Percentiles rank a stretch among this genome's conserved stretches.
These are phyloP conservation scores for Furcasterigmium sp. DNA, from an alignment of 2,329 filamentous ascomycete genomes.

Conservation along the genomic window DNA sequence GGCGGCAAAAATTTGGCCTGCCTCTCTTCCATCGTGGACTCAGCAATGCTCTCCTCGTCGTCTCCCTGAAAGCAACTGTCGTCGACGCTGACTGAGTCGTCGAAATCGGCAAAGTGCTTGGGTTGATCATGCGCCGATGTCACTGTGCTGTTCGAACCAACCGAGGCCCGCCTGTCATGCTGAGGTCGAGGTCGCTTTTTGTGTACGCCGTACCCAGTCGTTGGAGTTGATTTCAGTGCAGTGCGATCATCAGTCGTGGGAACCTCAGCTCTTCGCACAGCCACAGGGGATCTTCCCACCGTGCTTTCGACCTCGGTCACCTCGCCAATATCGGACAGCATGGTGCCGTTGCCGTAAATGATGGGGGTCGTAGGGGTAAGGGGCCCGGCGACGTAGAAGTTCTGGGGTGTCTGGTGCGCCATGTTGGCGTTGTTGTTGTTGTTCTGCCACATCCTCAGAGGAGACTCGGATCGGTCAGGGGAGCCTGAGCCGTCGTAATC, in stretches of 20 bases:
- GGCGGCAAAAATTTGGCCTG: slow-evolving; percentile 20
- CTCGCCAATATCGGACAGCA: slow-evolving; percentile 61
- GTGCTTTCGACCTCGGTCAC: slow-evolving; percentile 50
- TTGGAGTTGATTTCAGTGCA: slow-evolving; percentile 37
- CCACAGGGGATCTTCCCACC: slow-evolving; percentile 25
- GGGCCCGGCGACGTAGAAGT: slow-evolving; percentile 34
- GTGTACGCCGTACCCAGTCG: slow-evolving; percentile 35
- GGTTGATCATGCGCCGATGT: slow-evolving; percentile 45
- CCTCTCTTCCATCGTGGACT: slow-evolving; percentile 45
- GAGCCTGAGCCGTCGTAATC: slow-evolving; percentile 56
- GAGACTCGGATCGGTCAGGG: slow-evolving; percentile 46
- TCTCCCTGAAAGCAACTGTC: slow-evolving; percentile 64
- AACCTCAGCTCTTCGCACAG: not conserved
- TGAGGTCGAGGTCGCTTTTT: slow-evolving; percentile 36
- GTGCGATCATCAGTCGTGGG: slow-evolving; percentile 21
- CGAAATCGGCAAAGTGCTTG: slow-evolving; percentile 54
- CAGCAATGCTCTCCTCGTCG: slow-evolving; percentile 61
- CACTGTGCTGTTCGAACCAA: slow-evolving; percentile 57
- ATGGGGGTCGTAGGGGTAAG: slow-evolving; percentile 56
- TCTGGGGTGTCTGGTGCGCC: slow-evolving; percentile 36
- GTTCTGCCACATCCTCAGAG: slow-evolving; percentile 48
- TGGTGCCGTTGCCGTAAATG: slow-evolving; percentile 64
- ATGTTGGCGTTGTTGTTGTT: slow-evolving; percentile 29
- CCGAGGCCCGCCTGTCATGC: slow-evolving; percentile 48
- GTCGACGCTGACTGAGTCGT: slow-evolving; percentile 56